Conservation (phyloP, 2,329 filamentous ascomycete genomes). For the Venturia asperata region DNA sequence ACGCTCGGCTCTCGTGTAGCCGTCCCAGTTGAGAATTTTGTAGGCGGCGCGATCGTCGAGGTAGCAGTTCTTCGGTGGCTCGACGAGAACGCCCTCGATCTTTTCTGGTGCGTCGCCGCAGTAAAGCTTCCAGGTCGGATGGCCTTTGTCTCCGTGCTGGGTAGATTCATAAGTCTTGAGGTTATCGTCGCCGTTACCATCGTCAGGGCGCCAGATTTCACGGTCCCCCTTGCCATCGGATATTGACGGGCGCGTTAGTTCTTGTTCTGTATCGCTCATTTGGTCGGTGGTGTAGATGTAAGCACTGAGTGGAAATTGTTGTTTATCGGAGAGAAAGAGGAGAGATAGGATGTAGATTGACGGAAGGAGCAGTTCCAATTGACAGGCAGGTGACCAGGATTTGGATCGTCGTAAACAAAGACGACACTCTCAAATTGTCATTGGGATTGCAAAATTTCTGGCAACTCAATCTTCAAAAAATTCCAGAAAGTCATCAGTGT, state of each 20-base stretch:
- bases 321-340: not conserved
- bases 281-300: not conserved
- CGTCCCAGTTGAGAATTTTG: constrained; percentile 25
- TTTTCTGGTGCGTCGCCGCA: constrained; percentile 27
- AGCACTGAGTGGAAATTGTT: not conserved
- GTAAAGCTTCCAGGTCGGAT: constrained; percentile 37
- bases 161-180: constrained; percentile 26
- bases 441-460: not conserved
- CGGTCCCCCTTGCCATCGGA: constrained; percentile 30
- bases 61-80: constrained; percentile 34
- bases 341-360: not conserved
- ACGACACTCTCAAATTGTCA: not conserved
- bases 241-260: constrained; percentile 19
- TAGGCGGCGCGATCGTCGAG: constrained; percentile 36
- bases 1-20: constrained; percentile 1
- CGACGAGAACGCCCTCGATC: constrained; percentile 25
- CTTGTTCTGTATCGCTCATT: constrained; percentile 1
- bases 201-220: constrained; percentile 33
- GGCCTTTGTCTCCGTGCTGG: constrained; percentile 23
- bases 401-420: not conserved
- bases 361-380: not conserved
- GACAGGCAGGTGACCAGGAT: not conserved
- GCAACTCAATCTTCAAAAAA: not conserved
- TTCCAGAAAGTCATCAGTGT: not conserved
- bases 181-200: constrained; percentile 32